A percentile compares a stretch with the other conserved stretches of the same genome.
phyloP scores from a whole-genome alignment of 495 filamentous ascomycete genomes.

The Paragyromitra xinjiangensis region DNA sequence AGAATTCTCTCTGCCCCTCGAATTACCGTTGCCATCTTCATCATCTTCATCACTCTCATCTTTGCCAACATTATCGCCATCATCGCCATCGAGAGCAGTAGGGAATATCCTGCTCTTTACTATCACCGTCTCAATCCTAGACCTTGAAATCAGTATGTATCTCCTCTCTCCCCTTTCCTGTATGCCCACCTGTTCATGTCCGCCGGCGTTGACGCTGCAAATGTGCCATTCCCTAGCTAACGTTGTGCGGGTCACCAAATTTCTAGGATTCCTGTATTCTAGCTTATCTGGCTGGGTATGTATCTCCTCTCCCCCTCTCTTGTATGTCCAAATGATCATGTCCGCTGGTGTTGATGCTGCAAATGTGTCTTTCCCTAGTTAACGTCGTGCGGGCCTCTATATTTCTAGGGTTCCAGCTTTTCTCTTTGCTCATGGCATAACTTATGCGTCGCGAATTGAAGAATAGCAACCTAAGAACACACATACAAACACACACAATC shows the following conservation, averaged over 20 bases:
- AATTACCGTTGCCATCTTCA: too few relatives aligned
- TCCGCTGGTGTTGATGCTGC: conserved; percentile 4
- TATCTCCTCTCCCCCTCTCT: background rate
- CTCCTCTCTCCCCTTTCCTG: background rate
- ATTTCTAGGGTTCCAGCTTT: background rate
- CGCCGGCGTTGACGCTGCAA: conserved; percentile 6
- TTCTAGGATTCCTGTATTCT: background rate
- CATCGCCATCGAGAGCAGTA: too few relatives aligned
- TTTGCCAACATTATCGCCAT: too few relatives aligned
- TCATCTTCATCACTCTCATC: too few relatives aligned
- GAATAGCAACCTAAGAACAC: too few relatives aligned
- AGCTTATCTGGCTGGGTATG: background rate
- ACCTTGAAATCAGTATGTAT: background rate
- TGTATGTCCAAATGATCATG: background rate
- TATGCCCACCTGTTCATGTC: background rate
- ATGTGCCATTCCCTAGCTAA: conserved; percentile 13
- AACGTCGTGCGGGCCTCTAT: background rate
- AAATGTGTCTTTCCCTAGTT: background rate
- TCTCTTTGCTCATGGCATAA: background rate
- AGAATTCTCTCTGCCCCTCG: too few relatives aligned
- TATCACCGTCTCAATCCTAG: too few relatives aligned
- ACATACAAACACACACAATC: background rate
- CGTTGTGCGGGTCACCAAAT: background rate
- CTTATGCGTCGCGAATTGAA: background rate
- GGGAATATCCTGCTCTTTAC: too few relatives aligned